Conservation (phyloP, 805 yeast species). For the Teunomyces tritomae region DNA sequence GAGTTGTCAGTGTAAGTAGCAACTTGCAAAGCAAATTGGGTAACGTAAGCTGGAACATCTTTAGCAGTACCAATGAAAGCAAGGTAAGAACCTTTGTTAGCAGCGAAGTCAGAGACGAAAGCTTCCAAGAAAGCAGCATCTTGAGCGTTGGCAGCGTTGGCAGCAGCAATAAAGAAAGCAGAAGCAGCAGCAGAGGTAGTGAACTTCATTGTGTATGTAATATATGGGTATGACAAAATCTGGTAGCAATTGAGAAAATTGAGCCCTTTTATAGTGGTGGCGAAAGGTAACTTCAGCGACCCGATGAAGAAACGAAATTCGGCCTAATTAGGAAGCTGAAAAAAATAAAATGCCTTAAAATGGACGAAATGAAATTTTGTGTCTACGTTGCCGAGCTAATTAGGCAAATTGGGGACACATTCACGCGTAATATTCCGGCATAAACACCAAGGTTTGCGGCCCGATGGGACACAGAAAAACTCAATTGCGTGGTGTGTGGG, state of each 20-base stretch:
- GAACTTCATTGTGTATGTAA: constrained; percentile 18
- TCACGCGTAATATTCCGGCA: background rate
- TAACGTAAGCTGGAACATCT: constrained; percentile 25
- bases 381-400: background rate
- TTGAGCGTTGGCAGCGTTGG: constrained; percentile 16
- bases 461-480: background rate
- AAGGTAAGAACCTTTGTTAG: constrained; percentile 29
- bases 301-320: background rate
- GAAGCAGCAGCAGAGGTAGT: constrained; percentile 11
- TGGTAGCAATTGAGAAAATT: background rate
- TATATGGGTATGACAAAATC: background rate
- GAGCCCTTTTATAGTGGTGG: background rate
- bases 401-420: constrained; percentile 1
- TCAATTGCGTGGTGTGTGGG: constrained; percentile 1
- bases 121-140: constrained; percentile 31
- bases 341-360: background rate
- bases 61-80: constrained; percentile 26
- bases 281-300: background rate
- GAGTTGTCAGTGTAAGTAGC: constrained; percentile 43
- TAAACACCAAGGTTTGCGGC: background rate
- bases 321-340: constrained; percentile 1
- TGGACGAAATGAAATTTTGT: background rate
- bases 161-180: constrained; percentile 16
- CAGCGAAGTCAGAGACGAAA: constrained; percentile 34
- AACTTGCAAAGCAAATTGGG: constrained; percentile 28